Conservation (phyloP, 495 filamentous ascomycete species). For the Halenospora varia region DNA sequence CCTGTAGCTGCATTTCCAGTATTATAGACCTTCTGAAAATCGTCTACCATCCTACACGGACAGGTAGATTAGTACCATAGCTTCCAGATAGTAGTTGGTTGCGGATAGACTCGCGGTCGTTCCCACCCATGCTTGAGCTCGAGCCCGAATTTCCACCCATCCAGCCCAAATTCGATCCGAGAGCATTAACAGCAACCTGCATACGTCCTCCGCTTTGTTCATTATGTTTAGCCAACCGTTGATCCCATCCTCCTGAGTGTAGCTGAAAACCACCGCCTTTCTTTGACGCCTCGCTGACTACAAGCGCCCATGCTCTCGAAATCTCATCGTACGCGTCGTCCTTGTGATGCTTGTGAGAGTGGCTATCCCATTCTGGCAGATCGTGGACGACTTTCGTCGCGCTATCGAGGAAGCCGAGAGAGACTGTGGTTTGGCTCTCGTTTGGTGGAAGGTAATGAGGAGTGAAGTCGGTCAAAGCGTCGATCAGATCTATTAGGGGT, state of each 20-base stretch:
- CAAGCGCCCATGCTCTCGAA: conserved; percentile 85
- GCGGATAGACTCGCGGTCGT: conserved; percentile 63
- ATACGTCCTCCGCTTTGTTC: conserved; percentile 79
- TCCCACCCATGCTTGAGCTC: conserved; percentile 15
- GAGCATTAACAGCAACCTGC: conserved; percentile 72
- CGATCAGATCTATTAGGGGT: conserved; percentile 72
- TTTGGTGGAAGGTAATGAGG: conserved; percentile 92
- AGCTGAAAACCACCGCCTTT: conserved; percentile 84
- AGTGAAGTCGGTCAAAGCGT: conserved; percentile 89
- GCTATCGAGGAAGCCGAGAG: conserved; percentile 80
- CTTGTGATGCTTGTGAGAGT: conserved; percentile 84
- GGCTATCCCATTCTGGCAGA: conserved; percentile 81
- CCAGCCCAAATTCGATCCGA: conserved; percentile 73
- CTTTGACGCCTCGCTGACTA: conserved; percentile 88
- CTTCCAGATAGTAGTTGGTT: conserved; percentile 77
- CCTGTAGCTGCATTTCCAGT: not conserved
- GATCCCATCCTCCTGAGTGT: conserved; percentile 92
- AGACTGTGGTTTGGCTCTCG: conserved; percentile 73
- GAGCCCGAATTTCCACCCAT: conserved; percentile 45
- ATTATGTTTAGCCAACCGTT: conserved; percentile 83
- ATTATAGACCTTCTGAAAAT: too few species aligned
- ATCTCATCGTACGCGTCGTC: conserved; percentile 95
- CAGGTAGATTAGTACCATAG: conserved; percentile 64
- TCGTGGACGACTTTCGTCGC: conserved; percentile 87
- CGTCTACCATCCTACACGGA: conserved; percentile 37